A percentile compares a stretch with the other conserved stretches of the same genome.
phyloP scores from a whole-genome alignment of 352 stramenopile genomes.

The Plasmopara viticola region DNA sequence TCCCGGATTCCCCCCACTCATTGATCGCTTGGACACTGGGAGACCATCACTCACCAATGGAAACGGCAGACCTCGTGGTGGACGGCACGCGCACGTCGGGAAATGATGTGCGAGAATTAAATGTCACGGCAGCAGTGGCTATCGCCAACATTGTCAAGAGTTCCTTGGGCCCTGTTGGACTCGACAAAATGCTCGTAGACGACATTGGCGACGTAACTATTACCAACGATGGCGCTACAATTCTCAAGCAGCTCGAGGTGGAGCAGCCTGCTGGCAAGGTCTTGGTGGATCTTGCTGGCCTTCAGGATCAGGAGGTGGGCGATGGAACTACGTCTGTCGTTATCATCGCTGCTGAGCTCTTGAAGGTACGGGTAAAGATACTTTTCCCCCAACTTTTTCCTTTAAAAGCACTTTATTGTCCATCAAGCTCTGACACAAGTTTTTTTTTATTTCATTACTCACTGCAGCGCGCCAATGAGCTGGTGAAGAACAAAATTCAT shows the following conservation, averaged over 20 bases:
- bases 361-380: conserved; percentile 57
- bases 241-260: conserved; percentile 98
- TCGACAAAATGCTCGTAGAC: conserved; percentile 99
- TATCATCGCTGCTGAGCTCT: conserved; percentile 97
- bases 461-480: conserved; percentile 90
- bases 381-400: too few relatives aligned
- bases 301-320: conserved; percentile 99
- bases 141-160: conserved; percentile 99
- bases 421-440: neutral
- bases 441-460: conserved; percentile 3
- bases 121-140: conserved; percentile 96
- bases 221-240: conserved; percentile 99
- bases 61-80: conserved; percentile 81
- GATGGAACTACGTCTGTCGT: conserved; percentile 99
- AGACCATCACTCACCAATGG: conserved; percentile 28
- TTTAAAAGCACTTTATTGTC: too few relatives aligned
- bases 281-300: conserved; percentile 95
- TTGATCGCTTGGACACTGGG: conserved; percentile 29
- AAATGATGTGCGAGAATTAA: conserved; percentile 92
- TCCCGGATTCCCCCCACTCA: conserved; percentile 32
- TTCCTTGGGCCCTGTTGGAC: conserved; percentile 95
- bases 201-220: conserved; percentile 99
- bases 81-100: conserved; percentile 88
- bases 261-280: conserved; percentile 99
- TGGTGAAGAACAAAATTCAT: conserved; percentile 98